Evolutionary conservation across 148 eudicot species (phyloP), one percentile per base, ranked within the genome.

Genomic region (Amaranthus hypochondriacus): DNA sequence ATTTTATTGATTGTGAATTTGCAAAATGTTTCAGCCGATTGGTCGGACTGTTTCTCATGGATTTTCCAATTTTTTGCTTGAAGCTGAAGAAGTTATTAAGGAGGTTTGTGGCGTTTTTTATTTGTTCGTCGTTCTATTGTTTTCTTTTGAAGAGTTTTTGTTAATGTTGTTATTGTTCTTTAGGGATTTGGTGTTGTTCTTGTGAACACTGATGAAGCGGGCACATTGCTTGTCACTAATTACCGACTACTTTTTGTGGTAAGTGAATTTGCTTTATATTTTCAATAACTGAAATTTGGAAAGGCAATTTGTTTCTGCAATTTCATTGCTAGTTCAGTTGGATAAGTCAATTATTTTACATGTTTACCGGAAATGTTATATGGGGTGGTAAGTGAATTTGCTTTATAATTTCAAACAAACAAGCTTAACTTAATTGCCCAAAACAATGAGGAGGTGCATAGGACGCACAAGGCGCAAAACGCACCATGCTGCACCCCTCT

Each of bases 201-300:
- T 84, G 94, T 92, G 60, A 95, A 95, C 53, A 87, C 83, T 10
- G 92, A 95, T 56, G 96, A 92, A 76, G 96, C 96, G 10, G 99
- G 99, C 60, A 87, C 94, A 13, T 83, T 95, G 83, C 87, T 89
- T 75, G 86, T 95, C 48, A 90, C 99, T 50, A 95, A 89, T 77
- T 95, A 85, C 80, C 92, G 97, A 67, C 86, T 95, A 70, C 97
- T 95, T 68, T 92, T 95, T 73, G 79, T 95, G 91, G 99, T 95
- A 73, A 86, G 90, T 81, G 58, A 6, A 59, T 56, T 3, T 70
- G 56, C n/a, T 59, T 44, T 28, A 14, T 47, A 13, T 8, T 64
- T 64, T 14, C 3, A 42, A 54, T 64, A 28, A 44, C 4, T 54
- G 50, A 9, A 4, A 10, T 47, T 56, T 74, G 4, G 52, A 8